Evolutionary conservation across 108 stramenopile genomes (phyloP), one percentile per base, ranked within the genome.

Genomic region (Skeletonema grethae): DNA sequence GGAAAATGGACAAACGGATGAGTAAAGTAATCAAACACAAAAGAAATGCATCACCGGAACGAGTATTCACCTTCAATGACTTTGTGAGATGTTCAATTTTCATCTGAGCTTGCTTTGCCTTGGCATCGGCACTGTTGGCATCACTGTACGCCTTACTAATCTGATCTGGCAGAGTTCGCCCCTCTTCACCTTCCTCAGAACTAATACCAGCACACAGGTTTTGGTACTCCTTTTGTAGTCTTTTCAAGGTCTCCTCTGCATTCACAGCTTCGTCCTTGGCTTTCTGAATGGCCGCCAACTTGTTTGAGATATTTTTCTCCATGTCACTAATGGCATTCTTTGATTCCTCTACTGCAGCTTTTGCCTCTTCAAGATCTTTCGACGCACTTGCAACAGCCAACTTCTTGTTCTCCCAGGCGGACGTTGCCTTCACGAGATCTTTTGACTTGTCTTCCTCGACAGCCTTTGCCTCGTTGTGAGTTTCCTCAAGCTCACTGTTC

Each of bases 381-480:
- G 91, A 80, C 22, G 89, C 90, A 28, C 92, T 86, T 28, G 70
- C 66, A 3, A 86, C 83, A 4, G 62, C 66, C 61, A 85, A 84
- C 67, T 92, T 84, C 61, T 87, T 94, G 45, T 89, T 94, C 63
- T 93, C 77, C 89, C 87, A 87, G 29, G 85, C 78, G 12, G 96
- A 94, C 30, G 90, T 97, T 11, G 79, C 82, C 84, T 97, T 95
- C 39, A 98, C 97, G 15, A 98, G 85, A 65, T 90, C 90, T 76
- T 97, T 98, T n/a, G 94, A 90, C n/a, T 79, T 84, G 60, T 89
- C 84, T 32, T 98, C 97, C 43, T 95, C 90, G 9, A 70, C 77
- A 13, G 73, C 67, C 61, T 86, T 88, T 25, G 86, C 63, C 39
- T 80, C 55, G 10, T 86, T 74, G 67, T 82, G 84, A 16, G 75